Evolutionary conservation across 2,329 filamentous ascomycete species (phyloP).

Genomic region (Colletotrichum costaricense): DNA sequence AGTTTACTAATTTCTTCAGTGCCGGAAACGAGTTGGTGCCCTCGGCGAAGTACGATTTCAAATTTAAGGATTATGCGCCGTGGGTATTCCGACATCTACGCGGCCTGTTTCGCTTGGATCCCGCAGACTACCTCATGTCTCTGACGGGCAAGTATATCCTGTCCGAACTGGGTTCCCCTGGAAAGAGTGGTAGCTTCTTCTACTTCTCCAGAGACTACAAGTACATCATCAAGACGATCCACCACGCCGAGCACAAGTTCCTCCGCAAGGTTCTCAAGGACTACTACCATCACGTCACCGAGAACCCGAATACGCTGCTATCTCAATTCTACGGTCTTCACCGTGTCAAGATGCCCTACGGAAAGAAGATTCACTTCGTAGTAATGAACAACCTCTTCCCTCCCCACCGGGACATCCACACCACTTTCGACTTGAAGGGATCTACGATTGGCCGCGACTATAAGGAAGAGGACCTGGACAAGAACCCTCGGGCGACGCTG

Average conservation of each 20-base stretch:
- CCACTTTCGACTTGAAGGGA: slow-evolving; percentile 96
- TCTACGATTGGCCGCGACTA: slow-evolving; percentile 95
- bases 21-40: slow-evolving; percentile 97
- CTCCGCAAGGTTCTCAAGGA: slow-evolving; percentile 86
- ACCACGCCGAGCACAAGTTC: slow-evolving; percentile 93
- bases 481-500: slow-evolving; percentile 90
- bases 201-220: slow-evolving; percentile 99
- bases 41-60: slow-evolving; percentile 99
- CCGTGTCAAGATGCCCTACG: slow-evolving; percentile 97
- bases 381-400: slow-evolving; percentile 99
- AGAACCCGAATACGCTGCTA: slow-evolving; percentile 95
- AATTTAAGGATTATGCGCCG: slow-evolving; percentile 99
- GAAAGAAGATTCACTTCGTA: slow-evolving; percentile 98
- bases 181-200: slow-evolving; percentile 99
- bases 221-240: slow-evolving; percentile 99
- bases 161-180: slow-evolving; percentile 94
- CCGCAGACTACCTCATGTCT: slow-evolving; percentile 98
- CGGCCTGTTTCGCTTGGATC: slow-evolving; percentile 88
- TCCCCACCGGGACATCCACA: slow-evolving; percentile 95
- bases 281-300: slow-evolving; percentile 91
- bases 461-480: slow-evolving; percentile 85
- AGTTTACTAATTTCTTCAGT: slow-evolving; percentile 59
- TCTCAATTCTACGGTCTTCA: slow-evolving; percentile 98
- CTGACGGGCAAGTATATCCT: slow-evolving; percentile 98
- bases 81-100: slow-evolving; percentile 98